These are phyloP conservation scores for Umbilicus rupestris DNA, from an alignment of 164 flowering plant species.

Conservation along the genomic window DNA sequence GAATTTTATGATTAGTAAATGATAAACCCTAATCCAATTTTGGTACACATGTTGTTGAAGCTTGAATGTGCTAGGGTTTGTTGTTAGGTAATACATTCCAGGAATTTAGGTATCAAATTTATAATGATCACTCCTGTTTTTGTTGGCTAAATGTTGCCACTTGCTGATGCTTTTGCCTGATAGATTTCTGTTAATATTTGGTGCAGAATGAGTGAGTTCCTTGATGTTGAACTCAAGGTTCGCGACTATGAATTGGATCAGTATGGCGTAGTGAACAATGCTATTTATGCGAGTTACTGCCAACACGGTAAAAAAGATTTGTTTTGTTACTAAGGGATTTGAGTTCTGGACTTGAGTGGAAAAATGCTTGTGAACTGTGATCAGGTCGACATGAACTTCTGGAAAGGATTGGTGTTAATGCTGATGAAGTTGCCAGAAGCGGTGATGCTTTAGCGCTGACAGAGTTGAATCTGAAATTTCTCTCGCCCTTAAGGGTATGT, in stretches of 20 bases:
- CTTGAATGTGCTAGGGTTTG: background rate
- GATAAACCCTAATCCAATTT: too few species aligned
- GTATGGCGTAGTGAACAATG: conserved; percentile 93
- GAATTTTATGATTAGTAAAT: background rate
- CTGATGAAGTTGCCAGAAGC: conserved; percentile 70
- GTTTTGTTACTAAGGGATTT: background rate
- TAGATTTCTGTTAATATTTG: background rate
- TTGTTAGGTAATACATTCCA: background rate
- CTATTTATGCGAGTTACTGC: conserved; percentile 86
- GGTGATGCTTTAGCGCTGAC: conserved; percentile 80
- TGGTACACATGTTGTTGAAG: too few species aligned
- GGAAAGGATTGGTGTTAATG: conserved; percentile 58
- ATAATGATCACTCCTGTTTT: background rate
- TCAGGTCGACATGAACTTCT: conserved; percentile 81
- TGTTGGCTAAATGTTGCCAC: too few species aligned
- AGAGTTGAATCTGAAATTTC: conserved; percentile 72
- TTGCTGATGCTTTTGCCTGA: background rate
- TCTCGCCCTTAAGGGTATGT: conserved; percentile 73
- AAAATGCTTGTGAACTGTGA: conserved; percentile 7
- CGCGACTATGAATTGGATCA: conserved; percentile 93
- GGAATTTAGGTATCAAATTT: background rate
- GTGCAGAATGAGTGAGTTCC: conserved; percentile 55
- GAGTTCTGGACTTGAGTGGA: background rate
- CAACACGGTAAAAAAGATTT: conserved; percentile 54
- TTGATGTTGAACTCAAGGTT: conserved; percentile 72